A percentile compares a stretch with the other conserved stretches of the same genome.
These are phyloP conservation scores for Trametes cinnabarina DNA, from an alignment of 768 basidiomycete genomes.

Conservation along the genomic window DNA sequence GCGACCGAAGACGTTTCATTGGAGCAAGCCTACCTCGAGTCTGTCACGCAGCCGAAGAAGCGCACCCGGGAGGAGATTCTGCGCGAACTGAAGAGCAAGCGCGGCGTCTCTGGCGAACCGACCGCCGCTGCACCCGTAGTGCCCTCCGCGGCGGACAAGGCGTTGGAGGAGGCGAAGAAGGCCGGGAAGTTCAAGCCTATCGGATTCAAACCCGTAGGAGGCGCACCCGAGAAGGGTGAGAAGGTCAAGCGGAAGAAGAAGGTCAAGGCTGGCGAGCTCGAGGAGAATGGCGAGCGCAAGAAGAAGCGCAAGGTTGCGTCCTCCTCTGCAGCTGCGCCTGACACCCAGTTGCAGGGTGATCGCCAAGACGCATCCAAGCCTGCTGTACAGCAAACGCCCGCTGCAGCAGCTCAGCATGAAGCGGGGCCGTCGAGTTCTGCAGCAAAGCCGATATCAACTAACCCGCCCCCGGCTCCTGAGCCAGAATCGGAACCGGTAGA, in stretches of 20 bases:
- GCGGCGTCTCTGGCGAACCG: constrained; percentile 29
- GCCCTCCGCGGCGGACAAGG: constrained; percentile 20
- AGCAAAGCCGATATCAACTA: constrained; percentile 12
- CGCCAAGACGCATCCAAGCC: neutral
- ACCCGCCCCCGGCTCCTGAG: constrained; percentile 23
- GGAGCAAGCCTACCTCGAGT: constrained; percentile 68
- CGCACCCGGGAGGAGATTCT: constrained; percentile 79
- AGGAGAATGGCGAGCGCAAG: constrained; percentile 40
- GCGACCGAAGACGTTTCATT: constrained; percentile 77
- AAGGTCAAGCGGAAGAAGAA: constrained; percentile 57
- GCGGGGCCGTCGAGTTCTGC: constrained; percentile 20
- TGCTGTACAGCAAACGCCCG: neutral
- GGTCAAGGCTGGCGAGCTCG: constrained; percentile 29
- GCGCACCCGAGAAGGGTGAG: constrained; percentile 30
- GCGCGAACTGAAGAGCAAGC: constrained; percentile 66
- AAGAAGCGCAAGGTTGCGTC: constrained; percentile 55
- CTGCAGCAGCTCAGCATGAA: constrained; percentile 4
- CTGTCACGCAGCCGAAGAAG: constrained; percentile 50
- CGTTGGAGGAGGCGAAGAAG: constrained; percentile 38
- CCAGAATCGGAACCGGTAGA: constrained; percentile 44
- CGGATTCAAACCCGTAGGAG: constrained; percentile 65
- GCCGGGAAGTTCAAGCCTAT: constrained; percentile 49
- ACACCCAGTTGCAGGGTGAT: neutral
- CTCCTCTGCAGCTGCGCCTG: neutral
- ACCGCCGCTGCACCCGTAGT: constrained; percentile 17